Evolutionary conservation across 1,139 yeast genomes (phyloP).

Genomic region (Suhomyces taliae): DNA sequence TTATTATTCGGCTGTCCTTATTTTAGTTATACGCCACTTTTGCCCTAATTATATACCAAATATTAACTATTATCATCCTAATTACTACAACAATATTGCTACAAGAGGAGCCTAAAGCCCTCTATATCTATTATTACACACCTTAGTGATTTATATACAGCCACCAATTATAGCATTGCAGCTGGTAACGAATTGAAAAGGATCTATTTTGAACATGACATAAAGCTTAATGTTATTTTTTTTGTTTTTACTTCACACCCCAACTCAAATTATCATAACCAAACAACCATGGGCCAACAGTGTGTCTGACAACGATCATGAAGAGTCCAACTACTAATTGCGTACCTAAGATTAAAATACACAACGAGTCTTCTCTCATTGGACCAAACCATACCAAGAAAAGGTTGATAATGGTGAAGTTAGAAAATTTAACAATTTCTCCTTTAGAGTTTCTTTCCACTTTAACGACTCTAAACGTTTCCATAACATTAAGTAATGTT

Average conservation of each 20-base stretch:
- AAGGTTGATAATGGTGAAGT: conserved; percentile 84
- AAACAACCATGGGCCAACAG: conserved; percentile 81
- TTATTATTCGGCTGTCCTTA: too few relatives aligned
- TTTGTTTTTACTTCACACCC: conserved; percentile 35
- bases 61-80: too few relatives aligned
- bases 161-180: too few relatives aligned
- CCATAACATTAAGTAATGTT: conserved; percentile 35
- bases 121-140: neutral
- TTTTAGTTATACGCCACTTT: too few relatives aligned
- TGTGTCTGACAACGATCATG: conserved; percentile 76
- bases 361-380: conserved; percentile 74
- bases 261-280: conserved; percentile 79
- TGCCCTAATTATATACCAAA: too few relatives aligned
- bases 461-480: conserved; percentile 50
- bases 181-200: too few relatives aligned
- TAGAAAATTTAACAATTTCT: conserved; percentile 56
- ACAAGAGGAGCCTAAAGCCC: neutral
- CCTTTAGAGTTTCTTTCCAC: conserved; percentile 37
- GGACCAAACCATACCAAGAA: conserved; percentile 88
- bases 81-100: too few relatives aligned
- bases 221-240: too few relatives aligned
- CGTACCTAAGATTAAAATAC: conserved; percentile 53
- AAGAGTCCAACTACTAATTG: conserved; percentile 68
- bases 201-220: too few relatives aligned
- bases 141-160: too few relatives aligned